Conservation (phyloP, 139 green algal genomes). For the Tetradesmus lagerheimii region DNA sequence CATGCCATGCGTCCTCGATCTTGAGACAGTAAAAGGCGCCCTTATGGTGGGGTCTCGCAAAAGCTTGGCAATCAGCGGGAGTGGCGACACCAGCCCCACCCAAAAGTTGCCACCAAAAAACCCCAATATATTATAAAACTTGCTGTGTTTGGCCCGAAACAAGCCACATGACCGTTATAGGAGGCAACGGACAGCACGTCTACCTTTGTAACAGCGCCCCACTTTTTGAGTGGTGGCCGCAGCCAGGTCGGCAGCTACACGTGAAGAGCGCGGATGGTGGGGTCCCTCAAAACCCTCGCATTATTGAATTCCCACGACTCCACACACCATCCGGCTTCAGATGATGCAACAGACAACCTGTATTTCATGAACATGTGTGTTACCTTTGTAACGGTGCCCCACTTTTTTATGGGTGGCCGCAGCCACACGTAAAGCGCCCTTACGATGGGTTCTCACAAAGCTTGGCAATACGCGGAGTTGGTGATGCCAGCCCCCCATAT, state of each 20-base stretch:
- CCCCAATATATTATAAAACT: slow-evolving; percentile 63
- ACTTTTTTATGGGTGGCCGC: slow-evolving; percentile 35
- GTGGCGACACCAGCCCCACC: slow-evolving; percentile 53
- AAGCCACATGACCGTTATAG: too few relatives aligned
- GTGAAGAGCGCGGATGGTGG: slow-evolving; percentile 37
- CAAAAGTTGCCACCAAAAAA: slow-evolving; percentile 55
- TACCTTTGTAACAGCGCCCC: slow-evolving; percentile 58
- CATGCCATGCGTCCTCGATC: too few relatives aligned
- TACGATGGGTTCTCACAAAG: too few relatives aligned
- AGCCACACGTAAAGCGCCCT: slow-evolving; percentile 52
- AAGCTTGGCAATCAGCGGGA: too few relatives aligned
- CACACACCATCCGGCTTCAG: too few relatives aligned
- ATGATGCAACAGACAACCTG: too few relatives aligned
- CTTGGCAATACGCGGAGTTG: too few relatives aligned
- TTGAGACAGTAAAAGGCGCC: too few relatives aligned
- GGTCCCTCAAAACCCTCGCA: too few relatives aligned
- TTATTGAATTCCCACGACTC: too few relatives aligned
- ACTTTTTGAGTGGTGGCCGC: slow-evolving; percentile 43
- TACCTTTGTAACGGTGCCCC: slow-evolving; percentile 55
- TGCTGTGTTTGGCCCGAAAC: slow-evolving; percentile 45
- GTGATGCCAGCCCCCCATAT: slow-evolving; percentile 48
- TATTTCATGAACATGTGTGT: too few relatives aligned
- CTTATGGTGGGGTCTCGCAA: slow-evolving; percentile 14
- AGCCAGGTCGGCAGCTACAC: slow-evolving; percentile 52
- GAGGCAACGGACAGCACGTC: background rate